Evolutionary conservation across 805 yeast genomes (phyloP).

Genomic region (Dipodascopsis tothii): DNA sequence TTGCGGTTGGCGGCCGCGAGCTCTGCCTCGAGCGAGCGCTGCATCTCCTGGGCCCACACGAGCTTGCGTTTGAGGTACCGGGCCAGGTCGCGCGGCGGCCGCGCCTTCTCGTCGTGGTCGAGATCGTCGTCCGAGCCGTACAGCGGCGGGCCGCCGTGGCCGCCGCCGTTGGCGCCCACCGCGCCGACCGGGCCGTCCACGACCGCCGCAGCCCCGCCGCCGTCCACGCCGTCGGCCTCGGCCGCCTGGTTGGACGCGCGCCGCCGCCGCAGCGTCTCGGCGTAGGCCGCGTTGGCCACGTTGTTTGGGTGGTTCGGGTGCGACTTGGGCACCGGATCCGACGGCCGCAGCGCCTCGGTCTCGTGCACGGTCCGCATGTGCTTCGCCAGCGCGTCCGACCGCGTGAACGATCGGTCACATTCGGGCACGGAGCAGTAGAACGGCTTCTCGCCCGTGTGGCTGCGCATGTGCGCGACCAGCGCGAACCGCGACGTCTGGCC

Average conservation of each 20-base stretch:
- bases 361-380: constrained; percentile 60
- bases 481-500: constrained; percentile 51
- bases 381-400: constrained; percentile 56
- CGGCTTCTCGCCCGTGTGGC: constrained; percentile 63
- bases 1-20: constrained; percentile 20
- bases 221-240: not conserved
- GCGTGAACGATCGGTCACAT: constrained; percentile 51
- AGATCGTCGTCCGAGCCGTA: constrained; percentile 7
- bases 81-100: constrained; percentile 11
- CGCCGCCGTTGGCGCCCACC: not conserved
- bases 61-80: constrained; percentile 27
- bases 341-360: constrained; percentile 26
- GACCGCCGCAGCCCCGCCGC: not conserved
- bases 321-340: constrained; percentile 12
- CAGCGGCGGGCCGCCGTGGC: not conserved
- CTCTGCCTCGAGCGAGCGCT: constrained; percentile 24
- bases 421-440: constrained; percentile 56
- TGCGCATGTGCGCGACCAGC: constrained; percentile 53
- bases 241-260: constrained; percentile 4
- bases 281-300: constrained; percentile 9
- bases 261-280: constrained; percentile 1
- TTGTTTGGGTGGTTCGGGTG: constrained; percentile 8
- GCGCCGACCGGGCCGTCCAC: not conserved
- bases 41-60: constrained; percentile 30
- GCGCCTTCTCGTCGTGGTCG: constrained; percentile 16